Conservation (phyloP, 2,329 filamentous ascomycete genomes). For the Dichotomopilus funicola region DNA sequence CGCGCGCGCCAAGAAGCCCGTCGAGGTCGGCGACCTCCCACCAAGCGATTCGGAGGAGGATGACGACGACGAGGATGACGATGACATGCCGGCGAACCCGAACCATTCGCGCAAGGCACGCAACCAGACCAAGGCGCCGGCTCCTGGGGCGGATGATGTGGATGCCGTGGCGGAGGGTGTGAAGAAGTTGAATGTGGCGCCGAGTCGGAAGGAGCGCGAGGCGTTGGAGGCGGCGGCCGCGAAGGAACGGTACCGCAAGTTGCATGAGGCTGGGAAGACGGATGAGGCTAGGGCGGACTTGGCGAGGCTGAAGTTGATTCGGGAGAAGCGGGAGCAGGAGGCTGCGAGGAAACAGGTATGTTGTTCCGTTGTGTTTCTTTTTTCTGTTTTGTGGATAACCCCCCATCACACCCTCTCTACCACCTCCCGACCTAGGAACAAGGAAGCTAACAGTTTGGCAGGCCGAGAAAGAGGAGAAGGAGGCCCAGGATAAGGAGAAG, state of each 20-base stretch:
- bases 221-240: constrained; percentile 80
- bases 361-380: not conserved
- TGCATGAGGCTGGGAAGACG: constrained; percentile 93
- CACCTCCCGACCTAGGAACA: too few relatives aligned
- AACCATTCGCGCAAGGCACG: constrained; percentile 78
- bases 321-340: constrained; percentile 80
- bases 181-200: constrained; percentile 44
- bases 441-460: constrained; percentile 23
- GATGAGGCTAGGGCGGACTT: constrained; percentile 89
- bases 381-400: constrained; percentile 14
- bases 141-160: constrained; percentile 25
- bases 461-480: constrained; percentile 54
- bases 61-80: constrained; percentile 47
- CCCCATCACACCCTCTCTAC: too few relatives aligned
- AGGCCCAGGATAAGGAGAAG: constrained; percentile 44
- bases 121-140: constrained; percentile 44
- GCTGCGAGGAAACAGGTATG: constrained; percentile 73
- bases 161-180: constrained; percentile 49
- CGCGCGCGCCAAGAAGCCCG: constrained; percentile 63
- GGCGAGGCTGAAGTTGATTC: constrained; percentile 72
- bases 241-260: constrained; percentile 82
- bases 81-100: constrained; percentile 76
- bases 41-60: constrained; percentile 58
- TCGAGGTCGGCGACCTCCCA: constrained; percentile 81
- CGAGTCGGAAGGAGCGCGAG: constrained; percentile 55